Base-by-base conservation (phyloP, 176 grass and related monocot species). In the Carex pumila region DNA sequence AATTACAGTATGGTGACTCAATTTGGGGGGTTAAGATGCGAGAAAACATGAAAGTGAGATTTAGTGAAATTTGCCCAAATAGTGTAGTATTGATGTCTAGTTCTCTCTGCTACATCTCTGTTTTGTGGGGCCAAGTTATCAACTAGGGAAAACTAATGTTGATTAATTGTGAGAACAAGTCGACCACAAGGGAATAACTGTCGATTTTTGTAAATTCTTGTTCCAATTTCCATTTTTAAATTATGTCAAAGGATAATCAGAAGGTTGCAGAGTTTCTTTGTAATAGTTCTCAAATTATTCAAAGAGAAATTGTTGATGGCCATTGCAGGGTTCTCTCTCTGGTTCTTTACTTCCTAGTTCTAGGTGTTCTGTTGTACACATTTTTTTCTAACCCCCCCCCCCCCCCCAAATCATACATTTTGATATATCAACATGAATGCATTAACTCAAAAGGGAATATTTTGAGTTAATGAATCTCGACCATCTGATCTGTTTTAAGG, bases 281-380 rank as follows among this genome's bases (percentile, higher is more conserved):
- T 78, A 78, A 78, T 78, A 78, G 17, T 78, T 78, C 73, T 78
- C 52, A 15, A 78, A 78, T 57, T 57, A 78, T 78, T 78, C 12
- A 56, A 78, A 78, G 73, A 78, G 73, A 78, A 75, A 75, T 75
- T 75, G 17, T 56, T 78, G 50, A 55, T 56, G 3, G 2, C 21
- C 29, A 57, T 29, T 34, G 29, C 7, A 57, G 29, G 4, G 29
- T 36, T 18, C 8, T 78, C 17, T 77, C 50, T 34, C n/a, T 71
- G 68, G 39, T 71, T 7, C 68, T 43, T 45, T 19, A 19, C 17
- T 18, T 47, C 39, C 19, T 19, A 19, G 18, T 18, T 47, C 39
- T 11, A 3, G 34, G 47, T 15, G 47, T 74, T 22, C 6, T 65
- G 8, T 13, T 31, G 25, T 17, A 29, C 2, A 30, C 47, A 75